These are phyloP conservation scores for Globisporangium recalcitrans DNA, from an alignment of 352 stramenopile species.

Conservation along the genomic window DNA sequence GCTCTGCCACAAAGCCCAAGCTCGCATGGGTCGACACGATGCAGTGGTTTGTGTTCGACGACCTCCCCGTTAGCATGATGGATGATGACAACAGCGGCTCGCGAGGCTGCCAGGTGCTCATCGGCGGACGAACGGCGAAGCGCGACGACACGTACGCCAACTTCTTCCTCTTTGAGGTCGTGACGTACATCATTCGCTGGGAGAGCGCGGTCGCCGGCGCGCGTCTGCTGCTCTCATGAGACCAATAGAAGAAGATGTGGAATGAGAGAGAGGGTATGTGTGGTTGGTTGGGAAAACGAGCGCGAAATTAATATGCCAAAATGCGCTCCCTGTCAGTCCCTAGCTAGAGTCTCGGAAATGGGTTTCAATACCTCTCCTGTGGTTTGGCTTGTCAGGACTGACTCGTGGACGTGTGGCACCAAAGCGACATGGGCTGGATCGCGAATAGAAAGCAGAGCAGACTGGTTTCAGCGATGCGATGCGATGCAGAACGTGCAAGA, in stretches of 20 bases:
- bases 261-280: background rate
- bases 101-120: constrained; percentile 9
- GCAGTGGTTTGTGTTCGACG: constrained; percentile 36
- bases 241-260: background rate
- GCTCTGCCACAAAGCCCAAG: constrained; percentile 20
- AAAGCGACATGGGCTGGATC: too few relatives aligned
- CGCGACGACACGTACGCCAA: constrained; percentile 28
- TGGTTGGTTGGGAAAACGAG: background rate
- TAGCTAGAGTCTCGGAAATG: too few relatives aligned
- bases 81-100: background rate
- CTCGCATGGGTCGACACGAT: constrained; percentile 41
- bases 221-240: constrained; percentile 25
- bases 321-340: background rate
- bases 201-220: constrained; percentile 34
- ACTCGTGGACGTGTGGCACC: too few relatives aligned
- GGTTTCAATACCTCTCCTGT: too few relatives aligned
- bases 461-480: too few relatives aligned
- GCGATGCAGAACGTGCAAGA: too few relatives aligned
- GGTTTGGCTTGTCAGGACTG: too few relatives aligned
- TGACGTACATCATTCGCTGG: constrained; percentile 46
- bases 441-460: too few relatives aligned
- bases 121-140: constrained; percentile 36
- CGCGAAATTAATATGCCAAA: background rate
- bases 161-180: constrained; percentile 49
- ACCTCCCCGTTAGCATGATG: background rate